Percentiles rank a stretch among this genome's conserved stretches.
These are phyloP conservation scores for Chalciporus pseudorubinellus DNA, from an alignment of 768 basidiomycete species.

Conservation along the genomic window DNA sequence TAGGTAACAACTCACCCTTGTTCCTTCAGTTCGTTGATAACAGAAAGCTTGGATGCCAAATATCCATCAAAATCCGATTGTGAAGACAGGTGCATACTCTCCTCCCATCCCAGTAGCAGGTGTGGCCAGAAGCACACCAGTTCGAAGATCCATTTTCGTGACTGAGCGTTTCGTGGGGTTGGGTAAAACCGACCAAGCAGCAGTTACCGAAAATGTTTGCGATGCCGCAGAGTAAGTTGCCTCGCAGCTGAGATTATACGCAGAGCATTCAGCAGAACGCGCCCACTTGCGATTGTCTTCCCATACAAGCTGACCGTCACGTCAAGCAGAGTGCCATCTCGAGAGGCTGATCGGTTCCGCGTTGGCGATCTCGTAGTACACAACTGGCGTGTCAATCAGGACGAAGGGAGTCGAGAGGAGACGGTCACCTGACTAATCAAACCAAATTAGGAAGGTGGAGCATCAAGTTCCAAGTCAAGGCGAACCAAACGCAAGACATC, in stretches of 20 bases:
- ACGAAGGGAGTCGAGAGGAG: no score
- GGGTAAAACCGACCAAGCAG: constrained; percentile 49
- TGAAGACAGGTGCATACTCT: constrained; percentile 50
- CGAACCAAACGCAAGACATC: no score
- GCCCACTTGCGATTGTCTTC: constrained; percentile 39
- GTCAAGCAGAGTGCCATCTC: constrained; percentile 26
- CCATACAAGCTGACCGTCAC: constrained; percentile 50
- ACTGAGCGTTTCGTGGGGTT: constrained; percentile 50
- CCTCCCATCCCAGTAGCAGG: constrained; percentile 50
- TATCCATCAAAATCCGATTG: constrained; percentile 38
- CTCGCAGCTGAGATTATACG: constrained; percentile 30
- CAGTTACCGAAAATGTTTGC: constrained; percentile 45
- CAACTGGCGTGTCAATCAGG: constrained; percentile 52
- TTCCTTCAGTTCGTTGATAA: constrained; percentile 32
- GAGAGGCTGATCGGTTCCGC: constrained; percentile 41
- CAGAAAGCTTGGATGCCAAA: constrained; percentile 19
- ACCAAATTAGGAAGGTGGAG: no score
- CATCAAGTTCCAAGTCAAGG: no score
- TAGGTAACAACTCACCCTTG: constrained; percentile 23
- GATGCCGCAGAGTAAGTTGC: constrained; percentile 31
- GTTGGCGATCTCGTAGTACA: constrained; percentile 45
- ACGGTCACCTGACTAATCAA: no score
- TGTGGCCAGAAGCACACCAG: constrained; percentile 52
- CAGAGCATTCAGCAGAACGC: constrained; percentile 47
- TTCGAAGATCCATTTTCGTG: constrained; percentile 63